These are phyloP conservation scores for Dothideomycetidae sp. DNA, from an alignment of 2,329 filamentous ascomycete genomes.

Conservation along the genomic window DNA sequence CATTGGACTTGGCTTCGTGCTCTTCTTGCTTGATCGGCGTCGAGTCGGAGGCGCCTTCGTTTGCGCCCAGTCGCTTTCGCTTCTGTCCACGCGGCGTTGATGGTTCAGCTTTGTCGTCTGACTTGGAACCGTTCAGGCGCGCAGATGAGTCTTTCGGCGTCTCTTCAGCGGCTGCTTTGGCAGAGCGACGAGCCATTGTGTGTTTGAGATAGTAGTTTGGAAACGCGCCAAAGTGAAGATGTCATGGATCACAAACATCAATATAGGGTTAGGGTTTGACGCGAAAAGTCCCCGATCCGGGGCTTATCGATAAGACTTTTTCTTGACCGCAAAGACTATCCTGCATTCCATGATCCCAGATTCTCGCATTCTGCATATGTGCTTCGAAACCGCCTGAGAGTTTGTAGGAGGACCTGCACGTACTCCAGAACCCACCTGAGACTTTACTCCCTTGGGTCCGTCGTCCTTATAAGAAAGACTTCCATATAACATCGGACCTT, in stretches of 20 bases:
- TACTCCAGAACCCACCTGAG: too few species aligned
- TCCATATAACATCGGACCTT: too few species aligned
- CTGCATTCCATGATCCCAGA: too few species aligned
- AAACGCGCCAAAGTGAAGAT: neutral
- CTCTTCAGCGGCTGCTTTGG: slow-evolving; percentile 4
- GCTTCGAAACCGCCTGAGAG: too few species aligned
- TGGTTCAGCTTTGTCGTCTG: neutral
- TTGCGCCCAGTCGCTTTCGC: slow-evolving; percentile 5
- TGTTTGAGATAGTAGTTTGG: neutral
- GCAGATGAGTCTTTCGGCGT: slow-evolving; percentile 9
- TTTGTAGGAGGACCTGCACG: too few species aligned
- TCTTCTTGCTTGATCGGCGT: slow-evolving; percentile 2
- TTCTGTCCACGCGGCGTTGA: slow-evolving; percentile 3
- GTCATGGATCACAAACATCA: slow-evolving; percentile 2
- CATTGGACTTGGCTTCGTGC: slow-evolving; percentile 6
- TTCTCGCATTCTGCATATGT: too few species aligned
- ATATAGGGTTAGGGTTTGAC: neutral
- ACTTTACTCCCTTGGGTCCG: too few species aligned
- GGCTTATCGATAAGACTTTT: slow-evolving; percentile 11
- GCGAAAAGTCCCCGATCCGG: slow-evolving; percentile 1
- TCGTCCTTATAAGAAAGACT: too few species aligned
- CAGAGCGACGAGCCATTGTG: slow-evolving; percentile 8
- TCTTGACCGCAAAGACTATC: neutral
- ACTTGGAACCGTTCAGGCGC: slow-evolving; percentile 1
- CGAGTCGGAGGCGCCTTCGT: neutral